A percentile compares a stretch with the other conserved stretches of the same genome.
Conservation (phyloP, 2,329 filamentous ascomycete species). For the Sclerotiophoma versabilis region DNA sequence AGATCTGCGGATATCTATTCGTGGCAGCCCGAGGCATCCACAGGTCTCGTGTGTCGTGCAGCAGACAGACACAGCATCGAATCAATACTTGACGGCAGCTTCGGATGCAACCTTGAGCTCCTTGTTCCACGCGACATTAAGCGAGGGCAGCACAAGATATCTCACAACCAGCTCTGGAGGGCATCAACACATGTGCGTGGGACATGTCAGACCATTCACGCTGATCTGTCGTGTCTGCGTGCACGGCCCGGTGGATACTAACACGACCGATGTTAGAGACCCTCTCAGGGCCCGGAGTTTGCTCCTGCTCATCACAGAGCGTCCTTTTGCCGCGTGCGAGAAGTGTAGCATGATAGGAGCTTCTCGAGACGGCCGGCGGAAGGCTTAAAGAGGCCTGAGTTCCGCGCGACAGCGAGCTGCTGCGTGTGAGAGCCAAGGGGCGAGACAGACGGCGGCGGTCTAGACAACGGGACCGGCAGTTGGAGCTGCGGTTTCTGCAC, state of each 20-base stretch:
- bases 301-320: conserved; percentile 23
- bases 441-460: conserved; percentile 13
- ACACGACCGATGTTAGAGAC: conserved; percentile 17
- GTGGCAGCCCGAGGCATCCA: conserved; percentile 1
- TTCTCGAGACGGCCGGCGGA: conserved; percentile 24
- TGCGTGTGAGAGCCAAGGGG: conserved; percentile 25
- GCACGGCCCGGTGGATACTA: conserved; percentile 31
- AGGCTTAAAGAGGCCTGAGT: conserved; percentile 26
- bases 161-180: conserved; percentile 1
- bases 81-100: conserved; percentile 28
- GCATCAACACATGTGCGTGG: conserved; percentile 4
- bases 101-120: conserved; percentile 8
- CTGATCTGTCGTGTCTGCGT: conserved; percentile 19
- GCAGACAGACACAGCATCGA: conserved; percentile 23
- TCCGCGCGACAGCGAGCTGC: conserved; percentile 23
- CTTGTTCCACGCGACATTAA: conserved; percentile 22
- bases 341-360: conserved; percentile 21
- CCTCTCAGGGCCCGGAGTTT: conserved; percentile 15
- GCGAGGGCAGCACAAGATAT: conserved; percentile 22
- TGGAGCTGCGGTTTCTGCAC: conserved; percentile 1
- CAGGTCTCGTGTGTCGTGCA: conserved; percentile 9
- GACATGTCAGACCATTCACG: conserved; percentile 20
- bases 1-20: conserved; percentile 24
- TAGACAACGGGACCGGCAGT: conserved; percentile 15
- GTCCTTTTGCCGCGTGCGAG: conserved; percentile 19